phyloP scores from a whole-genome alignment of 2,329 filamentous ascomycete species.

The Paecilomyces sp. region DNA sequence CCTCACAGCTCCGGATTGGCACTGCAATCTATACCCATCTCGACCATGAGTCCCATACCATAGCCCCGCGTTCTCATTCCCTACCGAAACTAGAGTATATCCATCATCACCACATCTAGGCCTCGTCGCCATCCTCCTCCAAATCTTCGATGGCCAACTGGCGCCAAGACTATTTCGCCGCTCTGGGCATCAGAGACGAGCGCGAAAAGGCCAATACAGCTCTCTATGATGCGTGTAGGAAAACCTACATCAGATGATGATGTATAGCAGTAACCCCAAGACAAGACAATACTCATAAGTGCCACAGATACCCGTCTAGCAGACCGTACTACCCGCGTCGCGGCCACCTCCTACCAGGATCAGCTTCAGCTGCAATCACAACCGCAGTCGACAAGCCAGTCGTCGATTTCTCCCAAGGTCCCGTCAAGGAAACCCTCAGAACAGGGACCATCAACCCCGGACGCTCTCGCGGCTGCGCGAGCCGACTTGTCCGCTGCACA shows the following conservation, averaged over 20 bases:
- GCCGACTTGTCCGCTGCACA: conserved; percentile 71
- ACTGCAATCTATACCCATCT: neutral
- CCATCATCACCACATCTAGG: conserved; percentile 4
- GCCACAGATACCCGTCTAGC: conserved; percentile 56
- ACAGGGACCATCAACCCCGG: conserved; percentile 8
- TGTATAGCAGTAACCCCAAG: neutral
- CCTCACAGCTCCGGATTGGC: neutral
- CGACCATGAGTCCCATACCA: neutral
- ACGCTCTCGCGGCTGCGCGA: conserved; percentile 34
- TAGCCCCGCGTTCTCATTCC: neutral
- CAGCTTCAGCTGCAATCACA: conserved; percentile 17
- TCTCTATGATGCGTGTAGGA: conserved; percentile 70
- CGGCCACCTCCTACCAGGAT: conserved; percentile 27
- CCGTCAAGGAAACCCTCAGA: conserved; percentile 5
- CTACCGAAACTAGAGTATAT: conserved; percentile 6
- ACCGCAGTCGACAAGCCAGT: conserved; percentile 20
- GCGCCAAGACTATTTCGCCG: conserved; percentile 72
- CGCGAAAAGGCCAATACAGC: conserved; percentile 58
- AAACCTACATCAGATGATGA: neutral
- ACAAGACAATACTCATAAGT: conserved; percentile 5
- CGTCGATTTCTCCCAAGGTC: conserved; percentile 12
- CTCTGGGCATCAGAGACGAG: conserved; percentile 64
- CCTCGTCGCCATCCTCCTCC: conserved; percentile 1
- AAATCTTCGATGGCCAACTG: conserved; percentile 54
- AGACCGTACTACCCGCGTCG: conserved; percentile 55